Conservation (phyloP, 2,329 filamentous ascomycete genomes). For the Alternaria sp. region DNA sequence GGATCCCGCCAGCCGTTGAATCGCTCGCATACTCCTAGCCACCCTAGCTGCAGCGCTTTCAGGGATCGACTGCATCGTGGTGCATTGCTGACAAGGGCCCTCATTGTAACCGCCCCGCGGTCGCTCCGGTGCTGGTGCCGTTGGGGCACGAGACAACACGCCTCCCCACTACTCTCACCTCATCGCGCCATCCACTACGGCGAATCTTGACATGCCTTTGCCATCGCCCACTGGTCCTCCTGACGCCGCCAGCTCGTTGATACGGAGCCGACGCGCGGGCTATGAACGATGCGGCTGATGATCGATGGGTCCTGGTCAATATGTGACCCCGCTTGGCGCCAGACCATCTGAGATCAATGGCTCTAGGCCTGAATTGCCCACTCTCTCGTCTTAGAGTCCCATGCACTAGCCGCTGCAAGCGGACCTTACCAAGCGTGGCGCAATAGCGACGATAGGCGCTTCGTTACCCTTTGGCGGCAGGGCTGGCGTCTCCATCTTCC, state of each 20-base stretch:
- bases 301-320: constrained; percentile 42
- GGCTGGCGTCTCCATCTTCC: constrained; percentile 37
- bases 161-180: constrained; percentile 16
- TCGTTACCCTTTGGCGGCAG: constrained; percentile 30
- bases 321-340: constrained; percentile 46
- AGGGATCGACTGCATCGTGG: constrained; percentile 46
- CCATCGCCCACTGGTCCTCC: constrained; percentile 17
- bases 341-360: constrained; percentile 47
- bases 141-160: constrained; percentile 34
- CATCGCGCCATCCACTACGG: constrained; percentile 26
- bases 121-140: constrained; percentile 25
- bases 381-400: constrained; percentile 26
- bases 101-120: constrained; percentile 37
- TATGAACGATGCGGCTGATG: constrained; percentile 47
- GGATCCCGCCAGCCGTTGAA: constrained; percentile 50
- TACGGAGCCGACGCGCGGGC: constrained; percentile 24
- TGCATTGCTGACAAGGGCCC: constrained; percentile 18
- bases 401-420: constrained; percentile 49
- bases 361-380: constrained; percentile 47
- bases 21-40: constrained; percentile 43
- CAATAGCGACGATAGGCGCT: constrained; percentile 42
- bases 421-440: constrained; percentile 40
- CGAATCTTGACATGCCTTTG: not conserved
- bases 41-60: constrained; percentile 39
- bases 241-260: constrained; percentile 29